Evolutionary conservation across 1,284 basidiomycete genomes (phyloP).

Genomic region (Irpex lacteus): DNA sequence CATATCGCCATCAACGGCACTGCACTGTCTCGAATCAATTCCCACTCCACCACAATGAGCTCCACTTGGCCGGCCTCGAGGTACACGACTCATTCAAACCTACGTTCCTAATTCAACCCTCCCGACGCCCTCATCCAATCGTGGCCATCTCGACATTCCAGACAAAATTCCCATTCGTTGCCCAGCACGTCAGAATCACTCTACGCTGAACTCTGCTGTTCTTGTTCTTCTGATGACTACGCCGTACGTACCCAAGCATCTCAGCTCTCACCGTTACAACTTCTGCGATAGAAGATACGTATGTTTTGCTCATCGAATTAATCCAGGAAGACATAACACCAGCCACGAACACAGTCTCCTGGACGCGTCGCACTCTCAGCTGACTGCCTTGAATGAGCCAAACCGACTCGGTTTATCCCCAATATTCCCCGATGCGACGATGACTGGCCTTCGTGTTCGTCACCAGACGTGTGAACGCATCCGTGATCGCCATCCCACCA

Average conservation of each 20-base stretch:
- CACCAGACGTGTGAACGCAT: background rate
- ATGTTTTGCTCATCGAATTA: background rate
- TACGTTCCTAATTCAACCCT: background rate
- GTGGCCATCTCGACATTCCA: background rate
- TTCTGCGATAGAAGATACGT: background rate
- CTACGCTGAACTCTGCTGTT: no score
- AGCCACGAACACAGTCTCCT: background rate
- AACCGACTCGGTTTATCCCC: background rate
- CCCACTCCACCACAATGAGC: slow-evolving; percentile 1
- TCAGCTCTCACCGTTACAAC: background rate
- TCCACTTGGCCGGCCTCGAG: slow-evolving; percentile 3
- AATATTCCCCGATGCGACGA: background rate
- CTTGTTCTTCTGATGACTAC: no score
- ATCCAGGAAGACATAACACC: background rate
- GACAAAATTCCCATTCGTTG: background rate
- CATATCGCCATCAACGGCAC: background rate
- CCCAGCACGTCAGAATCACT: background rate
- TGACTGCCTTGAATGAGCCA: background rate
- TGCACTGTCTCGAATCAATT: background rate
- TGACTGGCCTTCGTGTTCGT: background rate
- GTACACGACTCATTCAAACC: background rate
- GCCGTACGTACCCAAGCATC: background rate
- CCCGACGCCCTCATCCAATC: background rate
- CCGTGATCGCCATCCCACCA: background rate
- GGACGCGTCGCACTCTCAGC: background rate